Evolutionary conservation across 768 basidiomycete genomes (phyloP).

Genomic region (Amyloporia xantha): DNA sequence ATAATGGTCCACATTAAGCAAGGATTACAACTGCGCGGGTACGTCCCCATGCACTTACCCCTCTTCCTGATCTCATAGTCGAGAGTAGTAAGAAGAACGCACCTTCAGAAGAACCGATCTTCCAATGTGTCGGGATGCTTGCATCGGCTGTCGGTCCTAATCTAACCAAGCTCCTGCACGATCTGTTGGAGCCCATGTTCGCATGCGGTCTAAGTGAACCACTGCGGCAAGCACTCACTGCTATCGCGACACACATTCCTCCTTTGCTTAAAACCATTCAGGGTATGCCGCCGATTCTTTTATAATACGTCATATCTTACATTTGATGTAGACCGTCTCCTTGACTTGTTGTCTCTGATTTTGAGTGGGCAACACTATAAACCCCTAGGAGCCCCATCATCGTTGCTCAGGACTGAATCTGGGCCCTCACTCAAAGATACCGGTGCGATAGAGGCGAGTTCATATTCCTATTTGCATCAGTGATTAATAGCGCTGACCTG

Average conservation of each 20-base stretch:
- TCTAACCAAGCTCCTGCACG: constrained; percentile 91
- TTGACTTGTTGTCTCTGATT: constrained; percentile 77
- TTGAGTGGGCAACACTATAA: constrained; percentile 82
- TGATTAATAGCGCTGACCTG: constrained; percentile 1
- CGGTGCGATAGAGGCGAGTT: constrained; percentile 39
- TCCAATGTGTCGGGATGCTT: constrained; percentile 96
- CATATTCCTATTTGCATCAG: background rate
- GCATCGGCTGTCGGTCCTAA: constrained; percentile 93
- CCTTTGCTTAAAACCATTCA: constrained; percentile 90
- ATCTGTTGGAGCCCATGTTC: constrained; percentile 95
- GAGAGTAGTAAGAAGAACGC: constrained; percentile 72
- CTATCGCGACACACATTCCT: constrained; percentile 81
- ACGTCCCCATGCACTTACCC: constrained; percentile 15
- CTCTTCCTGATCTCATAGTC: background rate
- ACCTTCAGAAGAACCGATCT: constrained; percentile 90
- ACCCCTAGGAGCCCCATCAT: constrained; percentile 77
- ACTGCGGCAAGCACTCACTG: constrained; percentile 74
- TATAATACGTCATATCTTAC: constrained; percentile 3
- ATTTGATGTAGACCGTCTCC: constrained; percentile 61
- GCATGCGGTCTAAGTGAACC: constrained; percentile 89
- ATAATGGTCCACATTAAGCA: constrained; percentile 86
- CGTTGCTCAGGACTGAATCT: constrained; percentile 49
- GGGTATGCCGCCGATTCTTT: constrained; percentile 38
- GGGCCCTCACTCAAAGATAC: constrained; percentile 43
- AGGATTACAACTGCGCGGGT: constrained; percentile 87